phyloP scores from a whole-genome alignment of 345 rosid genomes.

The Eucalyptus polybractea region DNA sequence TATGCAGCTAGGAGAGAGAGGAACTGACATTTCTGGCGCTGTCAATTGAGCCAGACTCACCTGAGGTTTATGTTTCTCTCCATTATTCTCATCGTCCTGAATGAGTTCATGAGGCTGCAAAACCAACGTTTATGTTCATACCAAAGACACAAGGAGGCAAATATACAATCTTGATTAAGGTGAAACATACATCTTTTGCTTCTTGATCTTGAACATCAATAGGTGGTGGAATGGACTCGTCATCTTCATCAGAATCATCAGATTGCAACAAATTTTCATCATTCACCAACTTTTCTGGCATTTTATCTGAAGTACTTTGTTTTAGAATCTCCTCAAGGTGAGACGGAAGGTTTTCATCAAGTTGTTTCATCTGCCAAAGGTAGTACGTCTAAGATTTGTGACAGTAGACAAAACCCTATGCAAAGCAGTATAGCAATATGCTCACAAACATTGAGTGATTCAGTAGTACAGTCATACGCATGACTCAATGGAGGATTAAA shows the following conservation, averaged over 20 bases:
- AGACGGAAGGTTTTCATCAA: constrained; percentile 52
- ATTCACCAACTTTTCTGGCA: background rate
- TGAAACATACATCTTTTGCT: constrained; percentile 4
- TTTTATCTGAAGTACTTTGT: constrained; percentile 6
- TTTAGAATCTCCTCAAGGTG: constrained; percentile 48
- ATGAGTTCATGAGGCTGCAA: constrained; percentile 2
- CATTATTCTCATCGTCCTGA: background rate
- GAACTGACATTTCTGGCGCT: background rate
- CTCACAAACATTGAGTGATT: background rate
- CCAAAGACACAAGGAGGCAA: background rate
- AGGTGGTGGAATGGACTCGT: background rate
- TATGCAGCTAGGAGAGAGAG: background rate
- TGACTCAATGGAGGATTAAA: background rate
- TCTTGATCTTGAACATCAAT: constrained; percentile 3
- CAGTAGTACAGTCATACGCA: background rate
- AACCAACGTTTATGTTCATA: background rate
- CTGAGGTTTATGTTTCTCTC: constrained; percentile 33
- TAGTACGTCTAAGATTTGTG: background rate
- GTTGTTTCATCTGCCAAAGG: constrained; percentile 43
- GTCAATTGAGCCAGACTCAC: constrained; percentile 11
- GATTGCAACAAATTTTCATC: constrained; percentile 9
- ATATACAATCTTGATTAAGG: background rate
- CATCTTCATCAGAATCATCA: constrained; percentile 7
- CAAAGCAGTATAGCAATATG: background rate
- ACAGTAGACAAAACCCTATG: background rate